A percentile compares a stretch with the other conserved stretches of the same genome.
Conservation (phyloP, 139 green algal genomes). For the Astrephomene gubernaculifera region DNA sequence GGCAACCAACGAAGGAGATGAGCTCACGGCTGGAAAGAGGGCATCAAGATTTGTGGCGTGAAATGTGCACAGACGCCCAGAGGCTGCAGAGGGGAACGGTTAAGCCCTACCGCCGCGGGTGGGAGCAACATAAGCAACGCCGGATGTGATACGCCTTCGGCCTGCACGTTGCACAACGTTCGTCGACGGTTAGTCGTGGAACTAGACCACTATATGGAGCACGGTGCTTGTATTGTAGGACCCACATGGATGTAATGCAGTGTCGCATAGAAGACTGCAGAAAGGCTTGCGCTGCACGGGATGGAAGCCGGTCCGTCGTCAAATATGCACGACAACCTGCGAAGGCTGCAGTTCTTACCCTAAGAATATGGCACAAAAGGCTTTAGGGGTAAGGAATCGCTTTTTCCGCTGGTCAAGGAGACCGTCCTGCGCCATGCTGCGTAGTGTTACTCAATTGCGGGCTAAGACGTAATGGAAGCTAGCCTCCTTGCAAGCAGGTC, state of each 20-base stretch:
- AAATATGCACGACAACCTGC: neutral
- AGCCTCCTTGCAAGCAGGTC: too few relatives aligned
- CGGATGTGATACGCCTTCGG: constrained; percentile 20
- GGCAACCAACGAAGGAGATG: too few relatives aligned
- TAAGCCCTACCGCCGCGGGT: neutral
- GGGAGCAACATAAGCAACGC: constrained; percentile 7
- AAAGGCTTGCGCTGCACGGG: constrained; percentile 4
- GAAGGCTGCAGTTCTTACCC: neutral
- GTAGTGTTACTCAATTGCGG: too few relatives aligned
- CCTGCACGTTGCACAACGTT: neutral
- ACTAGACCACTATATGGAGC: neutral
- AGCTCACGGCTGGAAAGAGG: too few relatives aligned
- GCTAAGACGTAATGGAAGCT: too few relatives aligned
- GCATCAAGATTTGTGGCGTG: too few relatives aligned
- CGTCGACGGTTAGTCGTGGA: neutral
- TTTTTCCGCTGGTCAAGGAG: constrained; percentile 4
- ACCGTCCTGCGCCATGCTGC: neutral
- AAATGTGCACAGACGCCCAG: too few relatives aligned
- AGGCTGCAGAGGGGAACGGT: too few relatives aligned
- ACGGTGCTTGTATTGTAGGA: neutral
- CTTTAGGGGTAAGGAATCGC: neutral
- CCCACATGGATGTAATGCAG: constrained; percentile 39
- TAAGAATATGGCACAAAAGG: constrained; percentile 15
- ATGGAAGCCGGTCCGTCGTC: neutral
- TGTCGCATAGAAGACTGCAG: constrained; percentile 3